Evolutionary conservation across 345 rosid genomes (phyloP).

Genomic region (Gossypium mustelinum): DNA sequence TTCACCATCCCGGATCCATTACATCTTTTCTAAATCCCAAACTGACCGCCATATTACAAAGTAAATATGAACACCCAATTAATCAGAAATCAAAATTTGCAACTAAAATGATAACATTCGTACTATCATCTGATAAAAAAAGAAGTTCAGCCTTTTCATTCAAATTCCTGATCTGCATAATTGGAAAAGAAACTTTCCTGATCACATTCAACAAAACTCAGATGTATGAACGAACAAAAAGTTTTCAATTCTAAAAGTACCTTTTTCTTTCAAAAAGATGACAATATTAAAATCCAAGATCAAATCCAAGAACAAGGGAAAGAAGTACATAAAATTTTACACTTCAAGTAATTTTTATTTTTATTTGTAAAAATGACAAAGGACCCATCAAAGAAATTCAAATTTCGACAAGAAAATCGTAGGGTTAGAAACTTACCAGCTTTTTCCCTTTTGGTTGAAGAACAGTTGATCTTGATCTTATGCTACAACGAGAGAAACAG

Average conservation of each 20-base stretch:
- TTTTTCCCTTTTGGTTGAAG: neutral
- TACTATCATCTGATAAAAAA: neutral
- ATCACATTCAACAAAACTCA: neutral
- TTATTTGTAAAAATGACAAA: neutral
- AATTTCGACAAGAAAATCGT: neutral
- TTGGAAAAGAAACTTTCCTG: neutral
- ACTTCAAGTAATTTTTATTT: neutral
- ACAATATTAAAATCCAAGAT: neutral
- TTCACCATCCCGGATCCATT: neutral
- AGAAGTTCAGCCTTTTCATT: neutral
- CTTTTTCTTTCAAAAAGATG: neutral
- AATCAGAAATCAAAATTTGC: neutral
- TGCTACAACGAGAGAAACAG: neutral
- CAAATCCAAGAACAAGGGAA: neutral
- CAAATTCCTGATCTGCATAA: neutral
- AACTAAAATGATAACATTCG: neutral
- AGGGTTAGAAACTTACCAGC: constrained; percentile 1
- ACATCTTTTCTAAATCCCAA: constrained; percentile 1
- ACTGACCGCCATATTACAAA: constrained; percentile 6
- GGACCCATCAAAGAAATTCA: neutral
- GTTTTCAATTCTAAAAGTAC: neutral
- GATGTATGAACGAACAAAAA: neutral
- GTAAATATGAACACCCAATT: neutral
- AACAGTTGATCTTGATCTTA: neutral
- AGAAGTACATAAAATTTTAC: neutral